Conservation (phyloP, 73 alveolate genomes). For the Stentor roeselii region DNA sequence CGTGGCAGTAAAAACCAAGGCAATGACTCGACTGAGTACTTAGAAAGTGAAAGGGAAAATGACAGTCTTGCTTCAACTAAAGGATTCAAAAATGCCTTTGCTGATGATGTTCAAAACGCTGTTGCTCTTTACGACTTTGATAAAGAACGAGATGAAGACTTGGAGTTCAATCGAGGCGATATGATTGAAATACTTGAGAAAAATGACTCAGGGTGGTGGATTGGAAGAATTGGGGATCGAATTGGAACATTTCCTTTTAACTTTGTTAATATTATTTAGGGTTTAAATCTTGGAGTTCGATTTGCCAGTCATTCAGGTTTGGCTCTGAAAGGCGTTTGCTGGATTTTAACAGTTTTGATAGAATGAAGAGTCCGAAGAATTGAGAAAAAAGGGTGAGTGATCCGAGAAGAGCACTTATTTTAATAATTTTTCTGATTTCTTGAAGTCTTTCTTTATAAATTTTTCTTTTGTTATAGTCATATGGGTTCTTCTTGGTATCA, state of each 20-base stretch:
- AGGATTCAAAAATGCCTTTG: not conserved
- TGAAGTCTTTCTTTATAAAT: too few species aligned
- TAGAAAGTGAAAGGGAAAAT: not conserved
- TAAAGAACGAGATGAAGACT: conserved; percentile 10
- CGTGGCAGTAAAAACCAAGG: too few species aligned
- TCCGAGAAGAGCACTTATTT: too few species aligned
- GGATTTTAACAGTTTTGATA: too few species aligned
- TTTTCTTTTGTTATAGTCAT: too few species aligned
- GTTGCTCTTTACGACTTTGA: conserved; percentile 25
- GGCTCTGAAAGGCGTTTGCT: too few species aligned
- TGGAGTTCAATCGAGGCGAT: conserved; percentile 1
- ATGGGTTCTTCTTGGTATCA: too few species aligned
- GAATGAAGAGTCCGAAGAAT: too few species aligned
- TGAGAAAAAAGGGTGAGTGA: too few species aligned
- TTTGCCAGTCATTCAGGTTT: too few species aligned
- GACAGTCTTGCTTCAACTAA: not conserved
- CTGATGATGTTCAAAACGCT: not conserved
- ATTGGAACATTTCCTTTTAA: conserved; percentile 15
- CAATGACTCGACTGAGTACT: not conserved
- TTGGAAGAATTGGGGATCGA: not conserved
- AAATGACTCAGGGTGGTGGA: conserved; percentile 28
- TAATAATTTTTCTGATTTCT: too few species aligned
- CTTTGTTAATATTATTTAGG: conserved; percentile 6
- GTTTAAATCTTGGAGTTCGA: too few species aligned
- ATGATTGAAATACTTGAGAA: conserved; percentile 13